phyloP scores from a whole-genome alignment of 495 filamentous ascomycete species.

The Penicillium nucicola region DNA sequence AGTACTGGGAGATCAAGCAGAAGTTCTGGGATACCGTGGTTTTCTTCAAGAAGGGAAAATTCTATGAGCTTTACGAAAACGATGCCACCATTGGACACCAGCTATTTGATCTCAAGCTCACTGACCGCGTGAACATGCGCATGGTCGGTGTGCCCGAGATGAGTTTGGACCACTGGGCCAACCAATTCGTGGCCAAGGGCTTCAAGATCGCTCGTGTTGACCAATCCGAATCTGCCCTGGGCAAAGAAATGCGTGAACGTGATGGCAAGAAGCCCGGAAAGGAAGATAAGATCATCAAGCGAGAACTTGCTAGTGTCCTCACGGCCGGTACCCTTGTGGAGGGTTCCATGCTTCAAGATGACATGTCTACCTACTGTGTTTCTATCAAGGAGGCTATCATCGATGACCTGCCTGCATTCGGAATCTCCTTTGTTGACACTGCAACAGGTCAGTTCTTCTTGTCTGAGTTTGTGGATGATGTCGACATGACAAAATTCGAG shows the following conservation, averaged over 20 bases:
- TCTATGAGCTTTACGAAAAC: constrained; percentile 98
- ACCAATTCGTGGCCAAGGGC: constrained; percentile 91
- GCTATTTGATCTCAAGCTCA: constrained; percentile 96
- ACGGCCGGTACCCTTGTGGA: constrained; percentile 93
- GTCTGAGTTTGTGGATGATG: constrained; percentile 87
- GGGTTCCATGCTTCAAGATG: constrained; percentile 93
- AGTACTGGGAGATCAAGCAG: constrained; percentile 99
- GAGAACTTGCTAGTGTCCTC: constrained; percentile 87
- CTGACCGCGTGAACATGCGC: constrained; percentile 98
- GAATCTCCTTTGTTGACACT: constrained; percentile 91
- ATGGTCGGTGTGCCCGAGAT: constrained; percentile 95
- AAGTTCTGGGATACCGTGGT: constrained; percentile 97
- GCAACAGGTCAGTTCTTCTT: constrained; percentile 94
- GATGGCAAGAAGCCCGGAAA: constrained; percentile 59
- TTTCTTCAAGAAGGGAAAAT: constrained; percentile 99
- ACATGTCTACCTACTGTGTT: constrained; percentile 95
- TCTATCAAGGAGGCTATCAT: constrained; percentile 87
- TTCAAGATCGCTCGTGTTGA: constrained; percentile 96
- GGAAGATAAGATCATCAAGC: constrained; percentile 85
- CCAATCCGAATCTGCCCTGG: constrained; percentile 90
- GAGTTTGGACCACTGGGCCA: constrained; percentile 86
- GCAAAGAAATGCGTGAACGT: constrained; percentile 96
- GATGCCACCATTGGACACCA: constrained; percentile 97
- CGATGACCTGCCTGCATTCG: constrained; percentile 78
- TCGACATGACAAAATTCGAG: constrained; percentile 95